phyloP scores from a whole-genome alignment of 2,329 filamentous ascomycete species.

The Sclerotinia spermophila region DNA sequence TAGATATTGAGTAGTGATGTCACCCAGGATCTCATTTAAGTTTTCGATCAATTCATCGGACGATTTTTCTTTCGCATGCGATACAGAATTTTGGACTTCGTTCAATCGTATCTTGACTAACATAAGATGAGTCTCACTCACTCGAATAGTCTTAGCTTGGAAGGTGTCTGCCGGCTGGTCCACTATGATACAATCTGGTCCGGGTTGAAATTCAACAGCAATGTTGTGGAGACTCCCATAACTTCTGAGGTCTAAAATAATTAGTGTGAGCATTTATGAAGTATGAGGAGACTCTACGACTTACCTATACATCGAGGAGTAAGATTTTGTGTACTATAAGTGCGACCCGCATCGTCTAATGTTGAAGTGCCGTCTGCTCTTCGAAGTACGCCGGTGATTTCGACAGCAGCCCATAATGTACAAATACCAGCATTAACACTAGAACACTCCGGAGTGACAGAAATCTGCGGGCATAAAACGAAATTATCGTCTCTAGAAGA shows the following conservation, averaged over 20 bases:
- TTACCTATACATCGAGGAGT: slow-evolving; percentile 16
- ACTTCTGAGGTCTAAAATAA: slow-evolving; percentile 20
- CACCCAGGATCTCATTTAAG: slow-evolving; percentile 54
- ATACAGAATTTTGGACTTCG: slow-evolving; percentile 20
- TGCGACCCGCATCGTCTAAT: slow-evolving; percentile 5
- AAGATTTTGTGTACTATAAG: slow-evolving; percentile 1
- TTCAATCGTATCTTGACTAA: slow-evolving; percentile 32
- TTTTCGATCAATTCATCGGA: slow-evolving; percentile 57
- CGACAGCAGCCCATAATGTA: slow-evolving; percentile 39
- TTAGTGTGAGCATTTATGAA: background rate
- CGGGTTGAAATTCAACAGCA: slow-evolving; percentile 31
- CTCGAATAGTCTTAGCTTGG: slow-evolving; percentile 26
- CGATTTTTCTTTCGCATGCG: slow-evolving; percentile 38
- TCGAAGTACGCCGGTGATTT: slow-evolving; percentile 35
- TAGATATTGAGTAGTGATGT: slow-evolving; percentile 47
- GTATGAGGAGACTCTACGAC: background rate
- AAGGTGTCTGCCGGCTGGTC: slow-evolving; percentile 35
- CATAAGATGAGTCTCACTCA: slow-evolving; percentile 33
- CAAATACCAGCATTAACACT: slow-evolving; percentile 34
- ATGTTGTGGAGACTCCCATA: slow-evolving; percentile 35
- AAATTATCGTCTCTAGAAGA: slow-evolving; percentile 14
- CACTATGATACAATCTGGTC: slow-evolving; percentile 28
- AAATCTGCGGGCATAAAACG: slow-evolving; percentile 34
- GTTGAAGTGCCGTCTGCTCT: slow-evolving; percentile 24
- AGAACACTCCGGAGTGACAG: slow-evolving; percentile 34